Evolutionary conservation across 139 green algal species (phyloP).

Genomic region (Edaphochlamys debaryana): DNA sequence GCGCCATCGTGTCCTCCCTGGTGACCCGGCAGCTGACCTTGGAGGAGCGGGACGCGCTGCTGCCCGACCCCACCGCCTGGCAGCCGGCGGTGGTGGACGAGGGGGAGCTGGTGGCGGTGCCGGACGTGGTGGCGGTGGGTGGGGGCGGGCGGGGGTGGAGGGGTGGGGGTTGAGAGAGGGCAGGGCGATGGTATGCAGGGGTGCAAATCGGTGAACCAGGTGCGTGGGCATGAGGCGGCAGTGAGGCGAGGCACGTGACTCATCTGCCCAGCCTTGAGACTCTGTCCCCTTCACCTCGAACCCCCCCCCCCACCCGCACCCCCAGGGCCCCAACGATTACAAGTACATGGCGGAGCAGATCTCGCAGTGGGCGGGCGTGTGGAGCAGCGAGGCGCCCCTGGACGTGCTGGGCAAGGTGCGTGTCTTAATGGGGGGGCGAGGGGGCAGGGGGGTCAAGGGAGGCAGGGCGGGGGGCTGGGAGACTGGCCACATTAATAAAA

Average conservation of each 20-base stretch:
- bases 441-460: background rate
- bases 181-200: no score
- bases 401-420: constrained; percentile 13
- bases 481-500: no score
- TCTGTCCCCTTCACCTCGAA: no score
- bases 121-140: constrained; percentile 31
- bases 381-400: constrained; percentile 18
- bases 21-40: constrained; percentile 33
- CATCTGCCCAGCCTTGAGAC: no score
- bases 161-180: background rate
- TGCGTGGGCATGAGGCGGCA: no score
- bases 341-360: constrained; percentile 32
- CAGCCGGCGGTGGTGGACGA: constrained; percentile 34
- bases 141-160: background rate
- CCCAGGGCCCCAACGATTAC: constrained; percentile 38
- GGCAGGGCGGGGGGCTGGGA: no score
- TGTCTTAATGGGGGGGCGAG: no score
- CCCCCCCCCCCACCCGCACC: no score
- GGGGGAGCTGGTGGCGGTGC: constrained; percentile 29
- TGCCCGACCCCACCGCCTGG: constrained; percentile 22
- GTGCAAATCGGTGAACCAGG: no score
- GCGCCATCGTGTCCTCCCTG: constrained; percentile 2
- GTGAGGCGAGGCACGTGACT: no score
- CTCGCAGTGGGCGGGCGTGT: constrained; percentile 21
- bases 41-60: constrained; percentile 40